Percentiles rank a stretch among this genome's conserved stretches.
phyloP scores from a whole-genome alignment of 345 rosid species.

The Nephelium lappaceum region DNA sequence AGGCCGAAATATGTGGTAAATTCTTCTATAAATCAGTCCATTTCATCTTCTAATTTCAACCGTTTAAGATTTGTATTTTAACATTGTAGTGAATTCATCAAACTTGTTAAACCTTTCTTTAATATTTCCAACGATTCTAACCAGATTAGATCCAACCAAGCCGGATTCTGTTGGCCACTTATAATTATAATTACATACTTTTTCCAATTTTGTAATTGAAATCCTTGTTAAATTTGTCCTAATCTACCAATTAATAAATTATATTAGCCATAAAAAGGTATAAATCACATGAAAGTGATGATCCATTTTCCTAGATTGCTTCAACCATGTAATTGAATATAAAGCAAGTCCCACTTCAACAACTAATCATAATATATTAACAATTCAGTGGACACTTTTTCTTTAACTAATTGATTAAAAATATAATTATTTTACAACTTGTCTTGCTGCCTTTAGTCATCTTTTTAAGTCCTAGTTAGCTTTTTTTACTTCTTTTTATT shows the following conservation, averaged over 20 bases:
- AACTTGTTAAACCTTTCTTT: no score
- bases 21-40: no score
- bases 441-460: conserved; percentile 29
- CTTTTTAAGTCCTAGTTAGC: conserved; percentile 20
- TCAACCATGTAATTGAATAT: conserved; percentile 22
- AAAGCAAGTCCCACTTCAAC: neutral
- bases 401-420: neutral
- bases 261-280: neutral
- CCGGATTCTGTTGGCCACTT: conserved; percentile 10
- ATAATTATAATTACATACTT: no score
- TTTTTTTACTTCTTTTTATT: conserved; percentile 5
- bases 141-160: neutral
- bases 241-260: conserved; percentile 4
- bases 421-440: neutral
- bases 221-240: neutral
- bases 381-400: neutral
- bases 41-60: no score
- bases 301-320: conserved; percentile 31
- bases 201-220: neutral
- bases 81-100: no score
- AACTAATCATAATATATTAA: neutral
- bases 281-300: conserved; percentile 32
- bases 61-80: no score
- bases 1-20: no score
- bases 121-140: no score